A percentile compares a stretch with the other conserved stretches of the same genome.
phyloP scores from a whole-genome alignment of 2,329 filamentous ascomycete species.

The Monosporascus cannonballus region DNA sequence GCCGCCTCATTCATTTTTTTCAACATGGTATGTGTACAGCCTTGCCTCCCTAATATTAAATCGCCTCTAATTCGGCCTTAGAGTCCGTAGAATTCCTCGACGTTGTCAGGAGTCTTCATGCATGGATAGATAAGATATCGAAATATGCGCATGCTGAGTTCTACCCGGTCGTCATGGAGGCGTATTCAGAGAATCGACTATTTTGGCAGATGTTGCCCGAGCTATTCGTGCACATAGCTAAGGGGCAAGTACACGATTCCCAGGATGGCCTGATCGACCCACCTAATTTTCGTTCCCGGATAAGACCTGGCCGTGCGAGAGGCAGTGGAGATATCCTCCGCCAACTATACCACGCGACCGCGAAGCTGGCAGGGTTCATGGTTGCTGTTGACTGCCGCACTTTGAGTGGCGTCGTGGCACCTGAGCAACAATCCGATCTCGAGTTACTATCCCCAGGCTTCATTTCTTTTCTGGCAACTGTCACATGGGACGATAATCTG shows the following conservation, averaged over 20 bases:
- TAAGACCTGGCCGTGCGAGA: conserved; percentile 19
- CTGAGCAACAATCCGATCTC: conserved; percentile 27
- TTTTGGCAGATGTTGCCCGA: conserved; percentile 51
- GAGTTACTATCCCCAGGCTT: conserved; percentile 39
- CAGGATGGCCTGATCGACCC: not conserved
- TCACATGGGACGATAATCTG: conserved; percentile 25
- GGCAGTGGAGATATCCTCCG: conserved; percentile 25
- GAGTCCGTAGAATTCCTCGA: conserved; percentile 37
- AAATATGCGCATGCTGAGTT: conserved; percentile 30
- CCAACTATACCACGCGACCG: conserved; percentile 31
- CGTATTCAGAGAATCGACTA: conserved; percentile 35
- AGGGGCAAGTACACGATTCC: conserved; percentile 32
- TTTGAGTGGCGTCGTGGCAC: conserved; percentile 18
- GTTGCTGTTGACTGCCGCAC: conserved; percentile 41
- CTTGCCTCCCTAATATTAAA: conserved; percentile 4
- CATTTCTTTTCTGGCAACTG: conserved; percentile 38
- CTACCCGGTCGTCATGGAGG: conserved; percentile 31
- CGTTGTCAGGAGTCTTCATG: conserved; percentile 36
- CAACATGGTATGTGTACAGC: conserved; percentile 19
- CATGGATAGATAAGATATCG: conserved; percentile 47
- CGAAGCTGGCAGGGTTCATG: conserved; percentile 47
- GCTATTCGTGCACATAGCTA: conserved; percentile 35
- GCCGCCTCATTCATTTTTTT: conserved; percentile 21
- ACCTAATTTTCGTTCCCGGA: conserved; percentile 6
- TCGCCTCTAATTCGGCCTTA: conserved; percentile 26